Base-by-base conservation (phyloP, 306 rosid species). In the Senna tora region DNA sequence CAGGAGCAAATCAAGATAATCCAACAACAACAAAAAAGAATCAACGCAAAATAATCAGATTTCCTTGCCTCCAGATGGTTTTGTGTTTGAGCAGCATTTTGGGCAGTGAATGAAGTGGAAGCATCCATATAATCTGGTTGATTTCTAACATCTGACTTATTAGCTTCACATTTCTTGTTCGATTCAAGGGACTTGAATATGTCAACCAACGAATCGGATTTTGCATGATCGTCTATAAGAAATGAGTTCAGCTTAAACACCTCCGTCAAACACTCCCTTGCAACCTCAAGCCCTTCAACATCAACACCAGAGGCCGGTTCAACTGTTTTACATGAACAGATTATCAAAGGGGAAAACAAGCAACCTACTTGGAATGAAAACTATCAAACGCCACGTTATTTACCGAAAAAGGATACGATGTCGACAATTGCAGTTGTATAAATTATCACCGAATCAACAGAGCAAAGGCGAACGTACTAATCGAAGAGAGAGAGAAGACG, bases 281-380 rank as follows among this genome's bases (percentile, higher is more conserved):
- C 96, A 75, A 93, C 96, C 77, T 90, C 94, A 77, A 93, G 76
- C 71, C 94, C 93, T 71, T 93, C 98, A 54, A 69, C 60, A 82
- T 91, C 96, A 77, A 80, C 86, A 39, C 79, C 91, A 16, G 85
- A 76, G 36, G 79, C 86, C 3, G 86, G 87, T 67, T 93, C 97
- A 60, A 93, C 98, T 93, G 85, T 72, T 69, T 62, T 77, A 76
- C 21, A 64, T 2, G 74, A 47, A 61, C 72, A 71, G 75, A 51
- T 59, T 7, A 68, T 14, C 30, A 77, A 1, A 56, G 20, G 34
- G 45, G 55, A 5, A 43, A 65, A 17, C 30, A 46, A 28, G 15
- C 71, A 19, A 21, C 71, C 19, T 0, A 65, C 22, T 47, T 28
- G 14, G 57, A 25, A 66, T 46, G 57, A n/a, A 30, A n/a, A 46